Evolutionary conservation across 371 early-diverging fungal species (phyloP), one percentile per base, ranked within the genome.

Genomic region (Lichtheimia corymbifera): DNA sequence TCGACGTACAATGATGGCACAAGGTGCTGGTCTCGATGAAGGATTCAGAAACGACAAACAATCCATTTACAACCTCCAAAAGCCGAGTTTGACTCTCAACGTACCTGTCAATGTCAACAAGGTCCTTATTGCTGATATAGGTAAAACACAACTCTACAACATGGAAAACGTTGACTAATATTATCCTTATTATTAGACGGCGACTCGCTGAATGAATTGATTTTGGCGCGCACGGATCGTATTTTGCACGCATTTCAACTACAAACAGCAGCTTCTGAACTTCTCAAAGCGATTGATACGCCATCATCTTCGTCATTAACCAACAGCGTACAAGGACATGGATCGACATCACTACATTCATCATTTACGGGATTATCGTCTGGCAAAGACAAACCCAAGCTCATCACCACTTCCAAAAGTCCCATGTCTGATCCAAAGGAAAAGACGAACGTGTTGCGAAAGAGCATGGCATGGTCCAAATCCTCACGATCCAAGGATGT

Each of bases 21-120:
- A 30, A 53, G 61, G n/a, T 18, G 47, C 12, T 40, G 53, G 12
- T 20, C 45, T 55, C 4, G 61, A 63, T 30, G 51, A 61, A 14
- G 22, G 14, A 49, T 17, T 24, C 30, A 7, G 44, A n/a, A 17
- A 56, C 17, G 50, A 35, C 13, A 45, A 47, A 40, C 55, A 27
- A 4, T 18, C 28, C 27, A 59, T 53, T 53, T 64, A 77, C 50
- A 77, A 86, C 25, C 62, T 90, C 7, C 84, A 83, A 42, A 64
- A 75, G 13, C 90, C 91, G 1, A 84, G 82, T n/a, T 67, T 88
- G 56, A 88, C 88, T 0, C 68, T 92, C 7, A 81, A 83, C 17
- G 91, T 92, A 4, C 92, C 93, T 25, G 88, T 92, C 27, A 92
- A 92, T 65, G 90, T 91, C 40, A 91, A 90, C 61, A 82, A 86